phyloP scores from a whole-genome alignment of 139 green algal species.

The Tetraselmis striata region DNA sequence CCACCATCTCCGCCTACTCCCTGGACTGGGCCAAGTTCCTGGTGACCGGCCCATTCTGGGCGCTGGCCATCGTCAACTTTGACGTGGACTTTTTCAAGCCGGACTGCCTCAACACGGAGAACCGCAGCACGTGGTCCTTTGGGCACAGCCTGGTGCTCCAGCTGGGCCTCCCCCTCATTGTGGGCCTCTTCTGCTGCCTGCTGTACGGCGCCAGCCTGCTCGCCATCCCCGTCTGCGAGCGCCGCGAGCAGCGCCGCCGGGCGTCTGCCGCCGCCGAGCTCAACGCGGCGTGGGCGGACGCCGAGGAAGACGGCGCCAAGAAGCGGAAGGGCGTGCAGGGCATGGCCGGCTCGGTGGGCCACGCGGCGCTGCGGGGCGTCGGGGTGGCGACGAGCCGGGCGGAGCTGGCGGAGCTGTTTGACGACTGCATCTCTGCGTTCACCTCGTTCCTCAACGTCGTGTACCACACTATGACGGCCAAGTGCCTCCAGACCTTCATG shows the following conservation, averaged over 20 bases:
- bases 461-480: background rate
- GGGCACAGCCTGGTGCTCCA: background rate
- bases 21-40: background rate
- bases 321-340: background rate
- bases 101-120: background rate
- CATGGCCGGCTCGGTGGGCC: no score
- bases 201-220: background rate
- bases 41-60: background rate
- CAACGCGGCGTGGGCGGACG: background rate
- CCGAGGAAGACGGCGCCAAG: background rate
- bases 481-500: background rate
- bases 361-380: background rate
- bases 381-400: background rate
- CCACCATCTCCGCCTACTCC: background rate
- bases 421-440: background rate
- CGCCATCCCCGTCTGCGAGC: background rate
- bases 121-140: background rate
- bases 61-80: background rate
- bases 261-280: background rate
- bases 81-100: background rate
- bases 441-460: background rate
- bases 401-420: background rate
- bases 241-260: background rate
- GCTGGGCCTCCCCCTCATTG: constrained; percentile 1
- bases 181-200: background rate